Conservation (phyloP, 768 basidiomycete species). For the Phlegmacium glaucopus region DNA sequence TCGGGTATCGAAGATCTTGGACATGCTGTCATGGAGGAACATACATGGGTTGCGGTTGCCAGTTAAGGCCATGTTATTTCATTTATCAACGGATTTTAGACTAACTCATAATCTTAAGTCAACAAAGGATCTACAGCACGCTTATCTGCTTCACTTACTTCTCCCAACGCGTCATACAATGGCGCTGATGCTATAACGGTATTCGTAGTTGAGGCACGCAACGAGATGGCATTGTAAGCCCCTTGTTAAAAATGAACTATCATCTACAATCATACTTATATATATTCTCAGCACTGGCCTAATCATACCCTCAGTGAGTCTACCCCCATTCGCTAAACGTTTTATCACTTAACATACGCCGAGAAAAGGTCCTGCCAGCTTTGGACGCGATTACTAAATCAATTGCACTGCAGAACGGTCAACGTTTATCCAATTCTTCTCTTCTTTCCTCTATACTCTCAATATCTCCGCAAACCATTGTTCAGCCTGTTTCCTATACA, state of each 20-base stretch:
- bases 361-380: slow-evolving; percentile 29
- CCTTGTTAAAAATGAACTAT: not conserved
- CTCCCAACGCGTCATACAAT: slow-evolving; percentile 42
- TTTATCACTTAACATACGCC: not conserved
- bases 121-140: slow-evolving; percentile 37
- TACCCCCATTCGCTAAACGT: slow-evolving; percentile 28
- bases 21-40: slow-evolving; percentile 44
- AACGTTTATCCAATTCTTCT: slow-evolving; percentile 23
- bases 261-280: not conserved
- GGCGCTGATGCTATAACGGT: slow-evolving; percentile 47
- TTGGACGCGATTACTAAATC: slow-evolving; percentile 31
- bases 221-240: slow-evolving; percentile 57
- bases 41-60: slow-evolving; percentile 51
- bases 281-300: not conserved
- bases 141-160: slow-evolving; percentile 32
- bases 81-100: not conserved
- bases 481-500: slow-evolving; percentile 45
- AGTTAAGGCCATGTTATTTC: slow-evolving; percentile 32
- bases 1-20: slow-evolving; percentile 41
- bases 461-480: slow-evolving; percentile 47
- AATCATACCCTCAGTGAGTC: slow-evolving; percentile 23
- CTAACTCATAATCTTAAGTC: slow-evolving; percentile 24
- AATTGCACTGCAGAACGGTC: slow-evolving; percentile 30
- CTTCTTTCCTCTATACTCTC: slow-evolving; percentile 34
- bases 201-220: slow-evolving; percentile 47